A percentile compares a stretch with the other conserved stretches of the same genome.
These are phyloP conservation scores for Cylindrotheca fusiformis DNA, from an alignment of 108 stramenopile genomes.

Conservation along the genomic window DNA sequence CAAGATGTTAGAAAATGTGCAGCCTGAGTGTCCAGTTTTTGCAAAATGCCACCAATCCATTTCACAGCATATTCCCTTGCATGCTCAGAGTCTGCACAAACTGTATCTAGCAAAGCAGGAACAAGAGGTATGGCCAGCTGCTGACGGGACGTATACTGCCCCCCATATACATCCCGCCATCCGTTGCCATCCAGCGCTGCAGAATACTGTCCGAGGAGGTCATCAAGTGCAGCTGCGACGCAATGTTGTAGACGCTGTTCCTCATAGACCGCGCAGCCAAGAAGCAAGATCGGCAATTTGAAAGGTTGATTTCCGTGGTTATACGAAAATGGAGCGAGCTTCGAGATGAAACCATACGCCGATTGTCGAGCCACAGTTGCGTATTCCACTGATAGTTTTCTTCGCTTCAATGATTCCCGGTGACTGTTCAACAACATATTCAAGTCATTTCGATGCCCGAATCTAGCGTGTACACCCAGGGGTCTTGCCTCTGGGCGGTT, in stretches of 20 bases:
- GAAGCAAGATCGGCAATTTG: constrained; percentile 17
- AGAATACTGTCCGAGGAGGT: constrained; percentile 6
- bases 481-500: constrained; percentile 1
- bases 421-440: constrained; percentile 19
- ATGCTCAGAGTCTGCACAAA: constrained; percentile 12
- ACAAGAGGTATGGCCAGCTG: constrained; percentile 21
- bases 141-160: constrained; percentile 1
- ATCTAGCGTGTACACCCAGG: constrained; percentile 17
- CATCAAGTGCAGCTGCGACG: constrained; percentile 11
- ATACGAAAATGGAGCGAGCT: background rate
- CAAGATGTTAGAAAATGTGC: constrained; percentile 16
- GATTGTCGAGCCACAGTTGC: constrained; percentile 10
- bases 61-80: constrained; percentile 5
- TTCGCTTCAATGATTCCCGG: constrained; percentile 12
- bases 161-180: background rate
- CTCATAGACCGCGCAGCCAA: constrained; percentile 27
- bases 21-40: constrained; percentile 21
- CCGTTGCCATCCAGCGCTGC: background rate
- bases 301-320: constrained; percentile 1
- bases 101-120: constrained; percentile 19
- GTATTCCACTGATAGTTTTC: constrained; percentile 7
- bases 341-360: constrained; percentile 19
- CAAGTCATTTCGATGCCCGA: constrained; percentile 18
- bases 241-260: constrained; percentile 8
- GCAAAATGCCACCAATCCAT: constrained; percentile 15